Percentiles rank a stretch among this genome's conserved stretches.
Evolutionary conservation across 1,139 yeast genomes (phyloP).

Genomic region (Yamadazyma epiphylla): DNA sequence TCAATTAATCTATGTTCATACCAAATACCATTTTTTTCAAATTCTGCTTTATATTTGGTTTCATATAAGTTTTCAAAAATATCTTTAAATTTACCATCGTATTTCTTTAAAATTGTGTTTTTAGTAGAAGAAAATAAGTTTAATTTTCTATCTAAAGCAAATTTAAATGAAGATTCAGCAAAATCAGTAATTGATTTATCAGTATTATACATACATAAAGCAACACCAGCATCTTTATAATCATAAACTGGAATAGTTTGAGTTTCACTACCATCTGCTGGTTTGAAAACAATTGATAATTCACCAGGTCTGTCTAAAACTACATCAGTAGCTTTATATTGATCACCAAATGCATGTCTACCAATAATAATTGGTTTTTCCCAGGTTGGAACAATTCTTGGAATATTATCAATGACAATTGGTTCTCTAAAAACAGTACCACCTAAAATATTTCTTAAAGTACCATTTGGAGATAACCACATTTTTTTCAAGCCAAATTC

Average conservation of each 20-base stretch:
- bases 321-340: conserved; percentile 87
- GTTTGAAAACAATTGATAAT: conserved; percentile 74
- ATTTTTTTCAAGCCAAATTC: conserved; percentile 87
- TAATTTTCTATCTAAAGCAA: conserved; percentile 74
- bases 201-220: conserved; percentile 91
- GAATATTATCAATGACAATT: conserved; percentile 84
- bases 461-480: conserved; percentile 98
- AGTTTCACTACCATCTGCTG: conserved; percentile 60
- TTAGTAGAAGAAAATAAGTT: conserved; percentile 86
- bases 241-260: conserved; percentile 63
- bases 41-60: conserved; percentile 58
- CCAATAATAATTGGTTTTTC: conserved; percentile 93
- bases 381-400: conserved; percentile 91
- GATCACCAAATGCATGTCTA: conserved; percentile 97
- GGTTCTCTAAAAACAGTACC: conserved; percentile 98
- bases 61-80: conserved; percentile 83
- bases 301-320: conserved; percentile 78
- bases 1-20: conserved; percentile 95
- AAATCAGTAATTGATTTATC: conserved; percentile 86
- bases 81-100: conserved; percentile 94
- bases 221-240: conserved; percentile 79
- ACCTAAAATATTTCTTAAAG: conserved; percentile 89
- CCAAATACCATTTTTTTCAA: conserved; percentile 81
- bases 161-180: conserved; percentile 87
- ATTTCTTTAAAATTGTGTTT: conserved; percentile 88